Evolutionary conservation across 352 stramenopile species (phyloP), one percentile per base, ranked within the genome.

Genomic region (Phytophthora crassamura): DNA sequence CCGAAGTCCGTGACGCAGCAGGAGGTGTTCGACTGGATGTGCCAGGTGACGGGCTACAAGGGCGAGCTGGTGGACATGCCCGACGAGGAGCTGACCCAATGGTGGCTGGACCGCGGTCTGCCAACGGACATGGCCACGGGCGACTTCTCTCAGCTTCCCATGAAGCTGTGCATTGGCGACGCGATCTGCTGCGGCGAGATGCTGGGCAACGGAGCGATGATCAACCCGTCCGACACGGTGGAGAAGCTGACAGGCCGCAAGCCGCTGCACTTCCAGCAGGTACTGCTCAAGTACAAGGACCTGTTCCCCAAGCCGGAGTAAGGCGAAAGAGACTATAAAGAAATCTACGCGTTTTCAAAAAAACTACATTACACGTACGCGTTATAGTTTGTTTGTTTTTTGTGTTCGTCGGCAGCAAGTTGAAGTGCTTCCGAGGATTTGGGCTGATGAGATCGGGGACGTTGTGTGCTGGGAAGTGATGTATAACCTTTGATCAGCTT

Each of bases 121-220:
- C 67, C 67, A 5, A 59, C 43, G 9, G 45, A 64, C 45, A 65
- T 71, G 43, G 64, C 58, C 22, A 69, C 60, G 2, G 67, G 64
- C 7, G 58, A 69, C 25, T 75, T 71, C 56, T 68, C 61, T 15
- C 36, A 72, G 12, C 50, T 75, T 4, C 67, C 62, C 0, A 75
- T 75, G 67, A 75, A 72, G 50, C 14, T 72, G n/a, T 74, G 67
- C 28, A 71, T 75, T 35, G 67, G 67, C 15, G 67, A 75, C 41
- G 28, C 50, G 6, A 58, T 75, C 9, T 72, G 63, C 50, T 75
- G 51, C 45, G 67, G 62, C n/a, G 58, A 71, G 16, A 69, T 69
- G 62, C 28, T 75, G 4, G 67, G 41, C 18, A 72, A 75, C 33
- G 55, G 67, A 2, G 45, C 49, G 5, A 75, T 75, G 67, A 50